phyloP scores from a whole-genome alignment of 768 basidiomycete genomes.

The Megacollybia marginata region DNA sequence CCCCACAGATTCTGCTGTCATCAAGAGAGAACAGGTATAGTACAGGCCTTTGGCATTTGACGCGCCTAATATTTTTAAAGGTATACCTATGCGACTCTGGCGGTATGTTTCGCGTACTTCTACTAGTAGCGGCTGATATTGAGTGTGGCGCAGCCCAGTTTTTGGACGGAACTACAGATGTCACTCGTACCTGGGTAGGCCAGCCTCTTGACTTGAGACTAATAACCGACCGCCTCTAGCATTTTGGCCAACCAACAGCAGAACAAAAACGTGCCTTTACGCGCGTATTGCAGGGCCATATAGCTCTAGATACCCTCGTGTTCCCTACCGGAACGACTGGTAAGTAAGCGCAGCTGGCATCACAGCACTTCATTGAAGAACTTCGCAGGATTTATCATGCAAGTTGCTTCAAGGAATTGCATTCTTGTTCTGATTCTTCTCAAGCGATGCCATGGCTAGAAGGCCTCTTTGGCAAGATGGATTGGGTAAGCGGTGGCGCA shows the following conservation, averaged over 20 bases:
- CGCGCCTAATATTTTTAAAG: conserved; percentile 12
- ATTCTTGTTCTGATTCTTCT: neutral
- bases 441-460: conserved; percentile 76
- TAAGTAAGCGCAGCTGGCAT: conserved; percentile 20
- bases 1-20: conserved; percentile 59
- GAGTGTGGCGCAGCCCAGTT: conserved; percentile 48
- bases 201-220: neutral
- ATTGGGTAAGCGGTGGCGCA: conserved; percentile 44
- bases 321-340: conserved; percentile 82
- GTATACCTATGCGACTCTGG: conserved; percentile 72
- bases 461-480: conserved; percentile 81
- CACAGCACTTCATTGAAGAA: neutral
- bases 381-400: conserved; percentile 49
- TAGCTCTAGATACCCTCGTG: conserved; percentile 77
- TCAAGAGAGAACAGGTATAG: conserved; percentile 65
- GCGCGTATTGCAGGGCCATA: conserved; percentile 85
- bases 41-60: neutral
- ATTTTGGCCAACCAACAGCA: conserved; percentile 79
- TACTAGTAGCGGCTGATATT: conserved; percentile 12
- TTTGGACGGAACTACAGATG: conserved; percentile 92
- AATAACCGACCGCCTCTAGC: conserved; percentile 31
- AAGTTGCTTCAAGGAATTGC: neutral
- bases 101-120: conserved; percentile 30
- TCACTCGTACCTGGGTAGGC: conserved; percentile 79
- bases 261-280: conserved; percentile 89